These are phyloP conservation scores for Scedosporium dehoogii DNA, from an alignment of 2,329 filamentous ascomycete genomes.

Conservation along the genomic window DNA sequence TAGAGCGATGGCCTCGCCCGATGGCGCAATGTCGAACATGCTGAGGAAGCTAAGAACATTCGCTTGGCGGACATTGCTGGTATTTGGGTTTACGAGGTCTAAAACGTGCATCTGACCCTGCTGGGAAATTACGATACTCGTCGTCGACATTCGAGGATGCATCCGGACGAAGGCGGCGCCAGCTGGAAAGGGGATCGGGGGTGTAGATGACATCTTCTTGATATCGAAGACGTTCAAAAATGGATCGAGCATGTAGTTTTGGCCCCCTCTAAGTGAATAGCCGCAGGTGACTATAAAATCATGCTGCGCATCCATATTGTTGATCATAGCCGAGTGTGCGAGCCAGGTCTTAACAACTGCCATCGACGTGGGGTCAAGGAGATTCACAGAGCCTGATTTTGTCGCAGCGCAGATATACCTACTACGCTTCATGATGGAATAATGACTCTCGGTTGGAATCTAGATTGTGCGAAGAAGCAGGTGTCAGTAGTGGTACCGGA, in stretches of 20 bases:
- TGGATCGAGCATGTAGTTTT: slow-evolving; percentile 74
- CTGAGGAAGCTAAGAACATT: slow-evolving; percentile 66
- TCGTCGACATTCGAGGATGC: slow-evolving; percentile 92
- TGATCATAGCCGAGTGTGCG: slow-evolving; percentile 79
- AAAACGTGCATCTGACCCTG: slow-evolving; percentile 91
- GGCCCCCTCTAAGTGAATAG: slow-evolving; percentile 68
- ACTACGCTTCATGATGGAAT: slow-evolving; percentile 84
- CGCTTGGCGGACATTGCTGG: slow-evolving; percentile 74
- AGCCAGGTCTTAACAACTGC: slow-evolving; percentile 79
- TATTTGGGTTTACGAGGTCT: slow-evolving; percentile 87
- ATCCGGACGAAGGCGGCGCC: slow-evolving; percentile 92
- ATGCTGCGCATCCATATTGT: slow-evolving; percentile 94
- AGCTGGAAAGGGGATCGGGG: slow-evolving; percentile 84
- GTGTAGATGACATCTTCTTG: slow-evolving; percentile 77
- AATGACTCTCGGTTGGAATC: slow-evolving; percentile 64
- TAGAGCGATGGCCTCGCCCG: slow-evolving; percentile 75
- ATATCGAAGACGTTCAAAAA: slow-evolving; percentile 94
- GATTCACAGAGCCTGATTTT: slow-evolving; percentile 69
- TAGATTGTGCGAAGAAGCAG: slow-evolving; percentile 18
- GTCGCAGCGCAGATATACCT: slow-evolving; percentile 91
- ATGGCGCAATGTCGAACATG: slow-evolving; percentile 77
- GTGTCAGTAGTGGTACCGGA: background rate
- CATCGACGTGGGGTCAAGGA: slow-evolving; percentile 72
- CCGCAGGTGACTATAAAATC: slow-evolving; percentile 95
- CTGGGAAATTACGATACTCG: slow-evolving; percentile 86